Conservation (phyloP, 805 yeast genomes). For the Cyberlindnera japonica region DNA sequence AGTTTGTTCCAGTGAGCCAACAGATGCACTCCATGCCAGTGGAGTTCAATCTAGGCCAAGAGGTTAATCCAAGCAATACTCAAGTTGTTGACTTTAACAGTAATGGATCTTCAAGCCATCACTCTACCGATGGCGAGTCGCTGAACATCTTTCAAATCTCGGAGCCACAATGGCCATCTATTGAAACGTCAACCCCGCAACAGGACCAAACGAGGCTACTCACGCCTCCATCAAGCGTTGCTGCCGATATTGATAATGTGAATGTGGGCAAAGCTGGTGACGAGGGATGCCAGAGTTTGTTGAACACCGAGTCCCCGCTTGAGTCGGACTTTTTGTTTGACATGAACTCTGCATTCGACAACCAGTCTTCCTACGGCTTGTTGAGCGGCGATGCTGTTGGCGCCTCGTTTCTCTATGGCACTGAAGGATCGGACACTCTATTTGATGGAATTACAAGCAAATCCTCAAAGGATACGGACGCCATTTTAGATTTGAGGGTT, state of each 20-base stretch:
- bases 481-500: too few relatives aligned
- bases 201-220: slow-evolving; percentile 7
- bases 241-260: slow-evolving; percentile 17
- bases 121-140: slow-evolving; percentile 6
- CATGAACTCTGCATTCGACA: too few relatives aligned
- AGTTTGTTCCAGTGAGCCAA: slow-evolving; percentile 6
- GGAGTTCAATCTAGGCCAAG: neutral
- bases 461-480: too few relatives aligned
- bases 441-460: too few relatives aligned
- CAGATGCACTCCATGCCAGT: neutral
- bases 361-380: too few relatives aligned
- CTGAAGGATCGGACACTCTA: too few relatives aligned
- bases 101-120: slow-evolving; percentile 5
- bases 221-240: slow-evolving; percentile 24
- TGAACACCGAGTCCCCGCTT: too few relatives aligned
- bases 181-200: slow-evolving; percentile 19
- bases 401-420: too few relatives aligned
- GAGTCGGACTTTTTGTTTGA: too few relatives aligned
- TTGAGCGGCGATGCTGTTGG: too few relatives aligned
- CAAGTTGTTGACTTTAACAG: neutral
- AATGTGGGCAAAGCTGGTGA: too few relatives aligned
- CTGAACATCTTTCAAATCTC: neutral
- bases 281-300: too few relatives aligned
- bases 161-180: slow-evolving; percentile 20
- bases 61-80: neutral